Evolutionary conservation across 805 yeast genomes (phyloP).

Genomic region (Jamesozyma jinghongensis): DNA sequence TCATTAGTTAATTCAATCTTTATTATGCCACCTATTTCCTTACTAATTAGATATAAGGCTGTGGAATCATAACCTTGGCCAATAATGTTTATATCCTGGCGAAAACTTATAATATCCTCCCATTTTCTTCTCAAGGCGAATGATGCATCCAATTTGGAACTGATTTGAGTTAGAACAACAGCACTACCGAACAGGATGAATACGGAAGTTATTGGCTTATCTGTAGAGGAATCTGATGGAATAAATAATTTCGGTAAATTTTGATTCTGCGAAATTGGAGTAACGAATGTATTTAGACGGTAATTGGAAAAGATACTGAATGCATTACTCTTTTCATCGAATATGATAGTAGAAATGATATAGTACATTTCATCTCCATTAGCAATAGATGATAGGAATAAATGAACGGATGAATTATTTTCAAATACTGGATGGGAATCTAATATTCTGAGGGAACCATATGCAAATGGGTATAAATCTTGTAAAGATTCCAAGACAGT

Average conservation of each 20-base stretch:
- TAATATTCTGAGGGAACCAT: conserved; percentile 42
- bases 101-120: conserved; percentile 71
- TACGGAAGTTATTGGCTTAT: conserved; percentile 33
- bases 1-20: conserved; percentile 40
- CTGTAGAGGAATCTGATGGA: conserved; percentile 8
- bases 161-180: conserved; percentile 56
- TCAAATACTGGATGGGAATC: conserved; percentile 49
- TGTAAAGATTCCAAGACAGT: conserved; percentile 34
- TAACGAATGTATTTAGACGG: conserved; percentile 44
- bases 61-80: conserved; percentile 50
- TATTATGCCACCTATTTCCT: conserved; percentile 48
- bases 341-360: conserved; percentile 45
- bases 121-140: conserved; percentile 43
- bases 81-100: conserved; percentile 41
- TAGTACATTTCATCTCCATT: conserved; percentile 31
- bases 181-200: conserved; percentile 52
- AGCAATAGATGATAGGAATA: conserved; percentile 42
- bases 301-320: conserved; percentile 56
- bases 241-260: conserved; percentile 10
- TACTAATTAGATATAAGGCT: conserved; percentile 40
- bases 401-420: conserved; percentile 34
- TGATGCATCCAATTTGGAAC: conserved; percentile 30
- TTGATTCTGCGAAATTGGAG: conserved; percentile 6
- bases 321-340: conserved; percentile 39
- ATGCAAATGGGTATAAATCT: conserved; percentile 45